Conservation (phyloP, 352 stramenopile genomes). For the Globisporangium alternatum region DNA sequence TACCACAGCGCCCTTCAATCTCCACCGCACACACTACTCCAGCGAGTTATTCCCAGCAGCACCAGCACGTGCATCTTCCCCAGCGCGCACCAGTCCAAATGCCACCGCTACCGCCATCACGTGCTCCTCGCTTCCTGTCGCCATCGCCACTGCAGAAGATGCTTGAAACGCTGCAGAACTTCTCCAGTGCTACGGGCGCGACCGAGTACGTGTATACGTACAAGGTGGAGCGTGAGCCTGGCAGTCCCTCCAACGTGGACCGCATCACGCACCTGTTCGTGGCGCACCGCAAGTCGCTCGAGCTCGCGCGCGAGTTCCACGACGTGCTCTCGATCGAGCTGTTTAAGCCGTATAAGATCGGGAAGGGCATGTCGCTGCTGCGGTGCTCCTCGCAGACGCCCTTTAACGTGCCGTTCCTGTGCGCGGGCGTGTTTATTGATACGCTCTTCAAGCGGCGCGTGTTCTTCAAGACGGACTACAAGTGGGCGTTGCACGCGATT, state of each 20-base stretch:
- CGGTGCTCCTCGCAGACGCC: conserved; percentile 1
- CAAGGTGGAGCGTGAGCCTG: conserved; percentile 3
- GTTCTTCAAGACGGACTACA: conserved; percentile 5
- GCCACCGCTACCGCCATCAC: neutral
- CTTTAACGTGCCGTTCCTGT: conserved; percentile 5
- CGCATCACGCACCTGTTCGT: conserved; percentile 5
- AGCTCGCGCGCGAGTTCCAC: conserved; percentile 8
- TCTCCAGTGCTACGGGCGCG: neutral
- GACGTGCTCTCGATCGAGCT: conserved; percentile 8
- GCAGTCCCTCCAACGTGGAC: neutral
- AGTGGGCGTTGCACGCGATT: conserved; percentile 3
- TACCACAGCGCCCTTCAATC: neutral
- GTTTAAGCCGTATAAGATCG: neutral
- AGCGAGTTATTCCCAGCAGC: neutral
- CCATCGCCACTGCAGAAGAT: conserved; percentile 1
- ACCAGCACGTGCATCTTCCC: neutral
- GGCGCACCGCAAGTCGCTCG: conserved; percentile 7
- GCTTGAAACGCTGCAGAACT: neutral
- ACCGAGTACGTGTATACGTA: conserved; percentile 4
- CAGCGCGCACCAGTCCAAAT: neutral
- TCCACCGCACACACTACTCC: neutral
- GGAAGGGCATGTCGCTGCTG: conserved; percentile 4
- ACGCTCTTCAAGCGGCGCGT: neutral
- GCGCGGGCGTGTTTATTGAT: conserved; percentile 4
- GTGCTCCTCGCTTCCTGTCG: neutral